These are phyloP conservation scores for Elsinoe australis DNA, from an alignment of 2,329 filamentous ascomycete genomes.

Conservation along the genomic window DNA sequence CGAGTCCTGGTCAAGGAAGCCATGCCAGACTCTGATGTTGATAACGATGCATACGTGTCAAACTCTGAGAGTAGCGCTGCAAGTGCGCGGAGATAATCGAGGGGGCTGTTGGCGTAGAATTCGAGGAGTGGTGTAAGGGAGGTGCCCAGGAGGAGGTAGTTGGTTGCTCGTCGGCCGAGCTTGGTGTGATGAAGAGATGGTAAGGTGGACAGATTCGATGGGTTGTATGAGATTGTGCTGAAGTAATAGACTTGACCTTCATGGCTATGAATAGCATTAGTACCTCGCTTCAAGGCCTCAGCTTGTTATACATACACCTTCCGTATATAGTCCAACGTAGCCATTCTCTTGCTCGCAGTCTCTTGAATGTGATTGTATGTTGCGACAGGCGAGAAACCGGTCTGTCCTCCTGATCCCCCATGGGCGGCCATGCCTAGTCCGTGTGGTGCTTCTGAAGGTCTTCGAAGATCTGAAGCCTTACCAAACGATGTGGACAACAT, in stretches of 20 bases:
- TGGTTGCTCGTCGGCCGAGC: constrained; percentile 81
- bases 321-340: constrained; percentile 83
- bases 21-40: constrained; percentile 60
- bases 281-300: background rate
- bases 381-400: constrained; percentile 44
- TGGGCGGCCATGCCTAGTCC: constrained; percentile 7
- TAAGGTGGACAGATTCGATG: constrained; percentile 68
- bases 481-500: constrained; percentile 16
- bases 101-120: constrained; percentile 67
- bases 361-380: constrained; percentile 70
- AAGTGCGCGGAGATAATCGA: constrained; percentile 80
- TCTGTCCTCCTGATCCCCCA: constrained; percentile 11
- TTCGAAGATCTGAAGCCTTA: constrained; percentile 12
- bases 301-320: constrained; percentile 63
- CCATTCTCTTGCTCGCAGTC: constrained; percentile 82
- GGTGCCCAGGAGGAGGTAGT: constrained; percentile 85
- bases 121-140: constrained; percentile 86
- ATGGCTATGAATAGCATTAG: constrained; percentile 51
- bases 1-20: constrained; percentile 67
- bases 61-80: constrained; percentile 84
- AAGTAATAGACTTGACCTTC: constrained; percentile 97
- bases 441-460: constrained; percentile 1
- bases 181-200: constrained; percentile 80
- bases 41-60: constrained; percentile 82
- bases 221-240: constrained; percentile 89